Percentiles rank a stretch among this genome's conserved stretches.
Conservation (phyloP, 228 moss, liverwort and hornwort species). For the Sphagnum magellanicum region DNA sequence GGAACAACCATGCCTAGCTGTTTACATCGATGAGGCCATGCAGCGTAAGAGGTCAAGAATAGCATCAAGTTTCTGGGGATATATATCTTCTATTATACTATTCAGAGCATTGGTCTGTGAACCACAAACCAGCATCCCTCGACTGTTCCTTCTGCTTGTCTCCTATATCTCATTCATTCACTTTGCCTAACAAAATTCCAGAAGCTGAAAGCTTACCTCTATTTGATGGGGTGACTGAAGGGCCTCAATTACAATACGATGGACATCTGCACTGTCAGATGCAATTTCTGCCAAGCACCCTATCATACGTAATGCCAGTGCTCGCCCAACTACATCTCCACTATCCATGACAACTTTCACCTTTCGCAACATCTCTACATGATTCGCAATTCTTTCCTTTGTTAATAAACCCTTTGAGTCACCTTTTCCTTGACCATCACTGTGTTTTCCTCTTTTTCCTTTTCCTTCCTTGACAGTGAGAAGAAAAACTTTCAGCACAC, state of each 20-base stretch:
- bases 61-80: too few species aligned
- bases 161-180: too few species aligned
- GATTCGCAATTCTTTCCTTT: slow-evolving; percentile 77
- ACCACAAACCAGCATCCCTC: too few species aligned
- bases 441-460: slow-evolving; percentile 13
- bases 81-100: too few species aligned
- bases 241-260: slow-evolving; percentile 83
- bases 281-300: slow-evolving; percentile 91
- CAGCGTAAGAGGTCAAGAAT: too few species aligned
- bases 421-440: slow-evolving; percentile 19
- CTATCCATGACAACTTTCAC: slow-evolving; percentile 87
- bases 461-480: slow-evolving; percentile 37
- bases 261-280: slow-evolving; percentile 82
- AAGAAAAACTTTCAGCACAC: slow-evolving; percentile 79
- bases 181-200: too few species aligned
- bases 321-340: slow-evolving; percentile 83
- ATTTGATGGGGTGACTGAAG: slow-evolving; percentile 84
- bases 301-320: slow-evolving; percentile 82
- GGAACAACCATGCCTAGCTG: not conserved
- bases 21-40: not conserved
- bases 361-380: slow-evolving; percentile 80
- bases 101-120: too few species aligned
- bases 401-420: slow-evolving; percentile 48
- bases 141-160: too few species aligned
- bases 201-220: slow-evolving; percentile 48